Percentiles rank a stretch among this genome's conserved stretches.
Evolutionary conservation across 345 rosid species (phyloP).

Genomic region (Gossypium arboreum): DNA sequence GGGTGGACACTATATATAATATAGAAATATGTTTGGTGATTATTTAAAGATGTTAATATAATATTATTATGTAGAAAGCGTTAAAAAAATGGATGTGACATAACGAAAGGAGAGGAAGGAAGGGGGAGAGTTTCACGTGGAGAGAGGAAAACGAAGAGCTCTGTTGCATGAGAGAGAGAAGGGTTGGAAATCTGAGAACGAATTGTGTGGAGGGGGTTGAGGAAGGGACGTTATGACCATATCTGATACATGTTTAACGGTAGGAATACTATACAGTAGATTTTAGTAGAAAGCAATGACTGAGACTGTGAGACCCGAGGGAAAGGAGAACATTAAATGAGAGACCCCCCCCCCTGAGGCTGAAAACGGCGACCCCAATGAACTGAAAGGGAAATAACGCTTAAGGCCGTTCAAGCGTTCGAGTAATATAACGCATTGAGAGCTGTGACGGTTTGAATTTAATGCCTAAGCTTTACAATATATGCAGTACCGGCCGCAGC

Average conservation of each 20-base stretch:
- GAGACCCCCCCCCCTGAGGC: not conserved
- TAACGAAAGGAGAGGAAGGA: conserved; percentile 16
- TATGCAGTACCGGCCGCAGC: not conserved
- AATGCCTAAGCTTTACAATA: not conserved
- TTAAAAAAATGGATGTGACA: not conserved
- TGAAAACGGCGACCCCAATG: not conserved
- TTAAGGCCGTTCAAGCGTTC: too few species aligned
- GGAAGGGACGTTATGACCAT: conserved; percentile 9
- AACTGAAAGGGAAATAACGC: not conserved
- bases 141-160: conserved; percentile 20
- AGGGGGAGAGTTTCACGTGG: conserved; percentile 36
- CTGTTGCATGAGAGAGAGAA: conserved; percentile 12
- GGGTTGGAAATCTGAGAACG: not conserved
- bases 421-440: not conserved
- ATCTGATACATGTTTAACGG: too few species aligned
- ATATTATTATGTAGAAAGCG: not conserved
- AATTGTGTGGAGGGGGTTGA: conserved; percentile 24
- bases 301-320: not conserved
- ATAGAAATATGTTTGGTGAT: not conserved
- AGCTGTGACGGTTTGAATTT: not conserved
- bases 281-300: too few species aligned
- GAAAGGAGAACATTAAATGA: conserved; percentile 10
- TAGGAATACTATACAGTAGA: too few species aligned
- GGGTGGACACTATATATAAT: not conserved
- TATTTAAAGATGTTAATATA: too few species aligned